phyloP scores from a whole-genome alignment of 768 basidiomycete genomes.

The Terana coerulea region DNA sequence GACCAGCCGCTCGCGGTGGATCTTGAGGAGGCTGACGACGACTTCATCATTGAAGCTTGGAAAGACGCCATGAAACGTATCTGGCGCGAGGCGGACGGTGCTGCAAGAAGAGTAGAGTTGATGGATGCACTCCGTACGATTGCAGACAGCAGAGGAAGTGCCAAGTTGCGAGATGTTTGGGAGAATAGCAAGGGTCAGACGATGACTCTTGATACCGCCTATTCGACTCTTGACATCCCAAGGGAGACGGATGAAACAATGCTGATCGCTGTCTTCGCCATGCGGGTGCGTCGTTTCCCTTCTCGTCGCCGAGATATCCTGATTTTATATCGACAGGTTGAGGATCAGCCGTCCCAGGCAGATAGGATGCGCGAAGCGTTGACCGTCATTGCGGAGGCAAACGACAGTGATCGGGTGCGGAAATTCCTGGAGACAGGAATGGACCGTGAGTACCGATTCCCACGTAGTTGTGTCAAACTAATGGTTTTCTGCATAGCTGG shows the following conservation, averaged over 20 bases:
- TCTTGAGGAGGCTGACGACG: slow-evolving; percentile 45
- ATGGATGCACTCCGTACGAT: slow-evolving; percentile 69
- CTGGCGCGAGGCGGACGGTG: slow-evolving; percentile 44
- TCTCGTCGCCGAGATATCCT: too few species aligned
- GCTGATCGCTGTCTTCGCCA: slow-evolving; percentile 64
- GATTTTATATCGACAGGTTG: slow-evolving; percentile 41
- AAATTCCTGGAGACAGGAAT: slow-evolving; percentile 60
- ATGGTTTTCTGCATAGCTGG: slow-evolving; percentile 45
- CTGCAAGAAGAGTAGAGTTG: slow-evolving; percentile 44
- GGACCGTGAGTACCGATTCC: slow-evolving; percentile 58
- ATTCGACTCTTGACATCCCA: slow-evolving; percentile 65
- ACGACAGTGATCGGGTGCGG: slow-evolving; percentile 69
- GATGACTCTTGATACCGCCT: slow-evolving; percentile 72
- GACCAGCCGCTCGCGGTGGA: slow-evolving; percentile 59
- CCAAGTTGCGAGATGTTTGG: slow-evolving; percentile 45
- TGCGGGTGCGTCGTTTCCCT: slow-evolving; percentile 65
- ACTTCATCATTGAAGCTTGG: slow-evolving; percentile 73
- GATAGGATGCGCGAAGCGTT: slow-evolving; percentile 75
- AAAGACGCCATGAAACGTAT: slow-evolving; percentile 52
- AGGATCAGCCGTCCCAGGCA: slow-evolving; percentile 63
- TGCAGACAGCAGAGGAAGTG: slow-evolving; percentile 59
- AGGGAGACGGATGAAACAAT: slow-evolving; percentile 74
- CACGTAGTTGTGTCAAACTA: not conserved
- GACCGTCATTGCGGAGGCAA: slow-evolving; percentile 65
- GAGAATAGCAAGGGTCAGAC: slow-evolving; percentile 47